A percentile compares a stretch with the other conserved stretches of the same genome.
Conservation (phyloP, 1,139 yeast species). For the Wickerhamomyces sp. region DNA sequence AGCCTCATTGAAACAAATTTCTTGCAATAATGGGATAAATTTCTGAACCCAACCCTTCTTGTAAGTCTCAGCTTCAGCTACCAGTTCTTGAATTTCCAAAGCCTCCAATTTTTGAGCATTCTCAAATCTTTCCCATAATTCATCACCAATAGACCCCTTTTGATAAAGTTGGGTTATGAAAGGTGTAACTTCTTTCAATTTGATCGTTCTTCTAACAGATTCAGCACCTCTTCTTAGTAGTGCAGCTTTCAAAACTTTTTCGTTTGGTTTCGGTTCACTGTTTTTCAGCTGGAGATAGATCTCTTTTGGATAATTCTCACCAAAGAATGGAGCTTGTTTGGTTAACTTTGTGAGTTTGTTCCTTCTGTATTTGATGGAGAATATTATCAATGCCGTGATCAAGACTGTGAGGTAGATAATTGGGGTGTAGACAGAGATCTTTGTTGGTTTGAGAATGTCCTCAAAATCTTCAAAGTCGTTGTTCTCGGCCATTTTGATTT, state of each 20-base stretch:
- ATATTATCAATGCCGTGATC: constrained; percentile 64
- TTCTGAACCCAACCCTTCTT: constrained; percentile 79
- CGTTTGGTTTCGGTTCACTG: constrained; percentile 60
- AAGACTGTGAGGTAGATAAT: constrained; percentile 71
- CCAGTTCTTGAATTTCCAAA: constrained; percentile 71
- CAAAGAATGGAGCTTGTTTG: constrained; percentile 64
- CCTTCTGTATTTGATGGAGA: constrained; percentile 66
- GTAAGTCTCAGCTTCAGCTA: constrained; percentile 67
- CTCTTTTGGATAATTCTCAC: constrained; percentile 60
- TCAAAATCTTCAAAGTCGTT: background rate
- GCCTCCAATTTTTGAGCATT: constrained; percentile 71
- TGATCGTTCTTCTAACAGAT: constrained; percentile 88
- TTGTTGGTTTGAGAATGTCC: background rate
- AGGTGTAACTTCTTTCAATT: constrained; percentile 57
- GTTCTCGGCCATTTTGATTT: background rate
- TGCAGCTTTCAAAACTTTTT: constrained; percentile 81
- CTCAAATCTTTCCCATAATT: constrained; percentile 72
- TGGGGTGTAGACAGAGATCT: constrained; percentile 82
- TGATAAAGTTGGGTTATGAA: constrained; percentile 70
- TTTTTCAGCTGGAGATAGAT: constrained; percentile 57
- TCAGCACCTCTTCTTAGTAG: constrained; percentile 90
- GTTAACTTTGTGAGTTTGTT: constrained; percentile 50
- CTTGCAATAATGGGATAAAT: constrained; percentile 78
- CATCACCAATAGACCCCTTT: constrained; percentile 88
- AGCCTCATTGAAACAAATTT: constrained; percentile 89